These are phyloP conservation scores for Herpotrichia juniperi DNA, from an alignment of 2,329 filamentous ascomycete genomes.

Conservation along the genomic window DNA sequence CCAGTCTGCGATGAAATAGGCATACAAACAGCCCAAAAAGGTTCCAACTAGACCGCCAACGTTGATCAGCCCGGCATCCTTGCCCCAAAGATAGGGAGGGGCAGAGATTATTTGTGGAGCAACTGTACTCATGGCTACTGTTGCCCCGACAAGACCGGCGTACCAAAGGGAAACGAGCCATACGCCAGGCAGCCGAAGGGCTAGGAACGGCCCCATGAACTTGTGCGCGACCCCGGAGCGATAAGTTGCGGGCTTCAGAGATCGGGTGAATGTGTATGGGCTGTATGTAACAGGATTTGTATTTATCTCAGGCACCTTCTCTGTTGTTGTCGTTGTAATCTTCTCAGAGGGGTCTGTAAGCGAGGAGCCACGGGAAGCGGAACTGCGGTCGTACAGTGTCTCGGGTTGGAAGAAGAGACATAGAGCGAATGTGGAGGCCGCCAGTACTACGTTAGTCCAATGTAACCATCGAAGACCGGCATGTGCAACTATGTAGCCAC, in stretches of 20 bases:
- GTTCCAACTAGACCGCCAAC: conserved; percentile 47
- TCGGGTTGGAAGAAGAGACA: conserved; percentile 48
- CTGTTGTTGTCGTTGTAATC: conserved; percentile 21
- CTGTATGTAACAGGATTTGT: conserved; percentile 22
- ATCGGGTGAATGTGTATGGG: conserved; percentile 41
- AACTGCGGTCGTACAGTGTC: conserved; percentile 46
- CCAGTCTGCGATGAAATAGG: conserved; percentile 47
- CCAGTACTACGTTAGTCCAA: conserved; percentile 49
- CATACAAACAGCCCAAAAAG: conserved; percentile 42
- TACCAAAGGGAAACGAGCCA: conserved; percentile 52
- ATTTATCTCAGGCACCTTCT: conserved; percentile 2
- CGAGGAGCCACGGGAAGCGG: conserved; percentile 15
- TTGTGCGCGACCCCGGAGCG: conserved; percentile 40
- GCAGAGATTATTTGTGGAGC: conserved; percentile 43
- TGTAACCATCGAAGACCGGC: conserved; percentile 47
- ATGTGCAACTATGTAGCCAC: conserved; percentile 48
- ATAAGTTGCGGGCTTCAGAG: conserved; percentile 45
- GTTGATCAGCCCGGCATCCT: conserved; percentile 47
- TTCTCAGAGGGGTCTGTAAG: conserved; percentile 19
- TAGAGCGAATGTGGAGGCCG: conserved; percentile 36
- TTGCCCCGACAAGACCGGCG: conserved; percentile 48
- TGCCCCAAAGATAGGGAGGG: conserved; percentile 51
- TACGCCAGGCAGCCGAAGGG: conserved; percentile 48
- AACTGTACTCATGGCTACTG: conserved; percentile 48
- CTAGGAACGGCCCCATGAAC: conserved; percentile 46